A percentile compares a stretch with the other conserved stretches of the same genome.
These are phyloP conservation scores for Psilocybe azurescens DNA, from an alignment of 768 basidiomycete species.

Conservation along the genomic window DNA sequence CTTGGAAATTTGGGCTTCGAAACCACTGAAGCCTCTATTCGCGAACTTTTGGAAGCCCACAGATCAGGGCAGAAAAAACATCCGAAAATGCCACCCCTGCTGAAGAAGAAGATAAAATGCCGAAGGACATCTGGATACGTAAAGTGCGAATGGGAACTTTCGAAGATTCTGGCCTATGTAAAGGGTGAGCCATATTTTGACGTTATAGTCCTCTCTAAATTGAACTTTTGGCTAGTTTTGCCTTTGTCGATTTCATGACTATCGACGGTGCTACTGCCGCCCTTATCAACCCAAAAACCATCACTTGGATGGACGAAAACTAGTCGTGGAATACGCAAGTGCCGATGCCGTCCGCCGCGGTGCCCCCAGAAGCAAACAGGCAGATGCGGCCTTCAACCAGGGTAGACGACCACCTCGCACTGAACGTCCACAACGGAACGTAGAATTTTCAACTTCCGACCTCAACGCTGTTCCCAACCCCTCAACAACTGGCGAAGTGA, in stretches of 20 bases:
- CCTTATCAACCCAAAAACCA: slow-evolving; percentile 88
- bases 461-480: background rate
- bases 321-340: slow-evolving; percentile 90
- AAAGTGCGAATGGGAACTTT: slow-evolving; percentile 95
- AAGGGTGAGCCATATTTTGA: slow-evolving; percentile 68
- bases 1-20: slow-evolving; percentile 93
- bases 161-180: slow-evolving; percentile 93
- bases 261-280: slow-evolving; percentile 81
- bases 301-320: slow-evolving; percentile 78
- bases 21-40: slow-evolving; percentile 79
- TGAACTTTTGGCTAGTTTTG: slow-evolving; percentile 65
- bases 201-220: background rate
- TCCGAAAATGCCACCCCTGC: slow-evolving; percentile 26
- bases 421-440: slow-evolving; percentile 1
- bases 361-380: slow-evolving; percentile 46
- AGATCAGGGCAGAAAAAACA: slow-evolving; percentile 38
- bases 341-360: slow-evolving; percentile 88
- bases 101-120: slow-evolving; percentile 34
- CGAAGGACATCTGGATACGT: slow-evolving; percentile 63
- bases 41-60: slow-evolving; percentile 77
- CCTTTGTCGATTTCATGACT: slow-evolving; percentile 90
- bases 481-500: background rate
- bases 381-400: slow-evolving; percentile 19
- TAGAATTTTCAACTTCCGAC: slow-evolving; percentile 1
- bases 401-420: slow-evolving; percentile 8